Evolutionary conservation across 208 protist genomes (phyloP).

Genomic region (Leishmania arabica): DNA sequence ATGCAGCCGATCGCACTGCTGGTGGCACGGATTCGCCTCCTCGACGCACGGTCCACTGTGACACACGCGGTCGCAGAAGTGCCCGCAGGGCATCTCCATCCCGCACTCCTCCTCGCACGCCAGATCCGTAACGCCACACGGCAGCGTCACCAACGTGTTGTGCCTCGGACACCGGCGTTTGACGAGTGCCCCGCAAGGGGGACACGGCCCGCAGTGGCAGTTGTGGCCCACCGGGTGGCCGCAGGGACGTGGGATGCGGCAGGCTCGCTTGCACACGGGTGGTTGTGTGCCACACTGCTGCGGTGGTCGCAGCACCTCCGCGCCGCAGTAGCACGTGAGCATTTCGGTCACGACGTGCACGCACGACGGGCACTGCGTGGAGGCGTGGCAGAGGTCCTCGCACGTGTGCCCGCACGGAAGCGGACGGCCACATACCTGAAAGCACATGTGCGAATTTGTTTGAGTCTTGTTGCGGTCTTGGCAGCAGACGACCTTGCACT

Average conservation of each 20-base stretch:
- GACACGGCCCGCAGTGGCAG: conserved; percentile 84
- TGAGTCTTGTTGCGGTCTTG: conserved; percentile 43
- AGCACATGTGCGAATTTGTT: conserved; percentile 49
- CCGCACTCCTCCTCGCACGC: conserved; percentile 51
- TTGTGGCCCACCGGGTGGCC: conserved; percentile 48
- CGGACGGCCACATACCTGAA: conserved; percentile 52
- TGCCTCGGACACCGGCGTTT: conserved; percentile 47
- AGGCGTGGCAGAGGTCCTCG: conserved; percentile 65
- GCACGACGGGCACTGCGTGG: conserved; percentile 64
- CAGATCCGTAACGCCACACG: conserved; percentile 34
- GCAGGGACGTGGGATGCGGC: conserved; percentile 38
- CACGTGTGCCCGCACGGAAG: conserved; percentile 79
- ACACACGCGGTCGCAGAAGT: conserved; percentile 59
- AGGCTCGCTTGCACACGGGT: conserved; percentile 60
- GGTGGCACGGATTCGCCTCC: conserved; percentile 33
- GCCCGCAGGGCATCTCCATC: conserved; percentile 57
- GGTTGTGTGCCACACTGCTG: conserved; percentile 72
- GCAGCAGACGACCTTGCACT: conserved; percentile 68
- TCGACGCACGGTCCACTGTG: conserved; percentile 64
- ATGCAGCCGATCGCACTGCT: conserved; percentile 42
- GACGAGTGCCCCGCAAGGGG: conserved; percentile 55
- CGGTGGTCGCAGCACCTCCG: conserved; percentile 54
- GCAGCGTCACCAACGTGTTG: conserved; percentile 35
- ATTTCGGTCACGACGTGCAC: conserved; percentile 53
- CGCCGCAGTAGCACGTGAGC: conserved; percentile 61